Conservation (phyloP, 2,329 filamentous ascomycete species). For the Hymenotorrendiella dingleyae region DNA sequence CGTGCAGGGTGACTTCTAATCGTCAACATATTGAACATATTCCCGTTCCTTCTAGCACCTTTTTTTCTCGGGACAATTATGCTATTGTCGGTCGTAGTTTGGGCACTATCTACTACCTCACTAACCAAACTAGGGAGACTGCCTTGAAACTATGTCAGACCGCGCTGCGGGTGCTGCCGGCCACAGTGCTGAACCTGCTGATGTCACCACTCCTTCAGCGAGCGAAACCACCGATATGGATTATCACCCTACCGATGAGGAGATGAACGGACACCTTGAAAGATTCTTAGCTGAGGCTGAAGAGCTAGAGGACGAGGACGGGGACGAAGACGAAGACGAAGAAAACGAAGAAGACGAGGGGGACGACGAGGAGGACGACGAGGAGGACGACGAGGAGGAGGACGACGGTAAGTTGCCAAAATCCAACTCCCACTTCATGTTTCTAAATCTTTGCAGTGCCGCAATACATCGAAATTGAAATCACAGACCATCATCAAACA, state of each 20-base stretch:
- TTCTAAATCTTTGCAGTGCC: background rate
- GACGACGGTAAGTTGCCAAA: background rate
- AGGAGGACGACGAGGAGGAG: conserved; percentile 6
- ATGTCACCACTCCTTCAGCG: background rate
- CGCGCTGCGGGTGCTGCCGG: too few species aligned
- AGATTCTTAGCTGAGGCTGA: conserved; percentile 6
- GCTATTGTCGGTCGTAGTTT: too few species aligned
- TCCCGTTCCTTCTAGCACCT: too few species aligned
- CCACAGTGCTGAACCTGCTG: too few species aligned
- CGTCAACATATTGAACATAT: too few species aligned
- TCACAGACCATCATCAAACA: conserved; percentile 29
- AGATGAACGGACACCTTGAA: background rate
- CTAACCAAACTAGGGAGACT: too few species aligned
- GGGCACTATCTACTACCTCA: too few species aligned
- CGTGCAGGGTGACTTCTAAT: too few species aligned
- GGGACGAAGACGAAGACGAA: conserved; percentile 12
- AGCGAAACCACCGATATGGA: conserved; percentile 27
- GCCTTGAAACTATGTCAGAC: too few species aligned
- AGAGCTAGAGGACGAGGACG: conserved; percentile 10
- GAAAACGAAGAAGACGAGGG: conserved; percentile 10
- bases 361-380: background rate
- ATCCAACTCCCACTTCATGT: background rate
- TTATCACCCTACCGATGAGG: conserved; percentile 23
- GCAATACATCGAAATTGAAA: conserved; percentile 25
- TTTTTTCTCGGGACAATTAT: too few species aligned